Percentiles rank a stretch among this genome's conserved stretches.
phyloP scores from a whole-genome alignment of 192 early-diverging fungal genomes.

The Coemansia reversa region DNA sequence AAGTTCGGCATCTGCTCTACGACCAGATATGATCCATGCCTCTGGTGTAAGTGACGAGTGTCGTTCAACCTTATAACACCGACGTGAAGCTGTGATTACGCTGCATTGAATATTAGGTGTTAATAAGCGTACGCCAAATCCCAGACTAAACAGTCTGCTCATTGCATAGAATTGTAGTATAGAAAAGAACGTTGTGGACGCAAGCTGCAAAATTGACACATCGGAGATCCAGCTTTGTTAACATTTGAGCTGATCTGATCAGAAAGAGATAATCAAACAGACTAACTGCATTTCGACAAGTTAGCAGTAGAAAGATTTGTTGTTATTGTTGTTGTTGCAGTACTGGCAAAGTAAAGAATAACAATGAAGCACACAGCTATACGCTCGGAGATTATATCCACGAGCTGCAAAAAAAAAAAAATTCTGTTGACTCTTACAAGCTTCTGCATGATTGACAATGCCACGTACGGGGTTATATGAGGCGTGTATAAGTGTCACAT shows the following conservation, averaged over 20 bases:
- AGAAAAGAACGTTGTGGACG: not conserved
- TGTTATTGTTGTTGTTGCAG: too few species aligned
- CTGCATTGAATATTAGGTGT: not conserved
- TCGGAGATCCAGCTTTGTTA: not conserved
- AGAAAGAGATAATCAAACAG: not conserved
- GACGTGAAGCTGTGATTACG: not conserved
- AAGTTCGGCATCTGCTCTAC: slow-evolving; percentile 16
- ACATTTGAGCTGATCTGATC: not conserved
- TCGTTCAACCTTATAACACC: slow-evolving; percentile 18
- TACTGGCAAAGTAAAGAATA: too few species aligned
- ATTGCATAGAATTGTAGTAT: slow-evolving; percentile 2
- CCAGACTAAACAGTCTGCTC: slow-evolving; percentile 3
- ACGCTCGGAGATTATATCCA: not conserved
- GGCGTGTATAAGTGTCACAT: not conserved
- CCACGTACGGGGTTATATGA: not conserved
- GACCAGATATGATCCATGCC: slow-evolving; percentile 35
- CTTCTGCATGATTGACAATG: not conserved
- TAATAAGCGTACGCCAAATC: not conserved
- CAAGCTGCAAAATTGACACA: not conserved
- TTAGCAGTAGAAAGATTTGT: not conserved
- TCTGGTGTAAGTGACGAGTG: slow-evolving; percentile 44
- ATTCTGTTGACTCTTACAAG: not conserved
- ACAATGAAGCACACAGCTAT: too few species aligned
- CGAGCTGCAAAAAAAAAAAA: not conserved
- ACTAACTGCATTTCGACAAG: not conserved